Percentiles rank a stretch among this genome's conserved stretches.
phyloP scores from a whole-genome alignment of 1,284 basidiomycete genomes.

The Trichosporon sp. region DNA sequence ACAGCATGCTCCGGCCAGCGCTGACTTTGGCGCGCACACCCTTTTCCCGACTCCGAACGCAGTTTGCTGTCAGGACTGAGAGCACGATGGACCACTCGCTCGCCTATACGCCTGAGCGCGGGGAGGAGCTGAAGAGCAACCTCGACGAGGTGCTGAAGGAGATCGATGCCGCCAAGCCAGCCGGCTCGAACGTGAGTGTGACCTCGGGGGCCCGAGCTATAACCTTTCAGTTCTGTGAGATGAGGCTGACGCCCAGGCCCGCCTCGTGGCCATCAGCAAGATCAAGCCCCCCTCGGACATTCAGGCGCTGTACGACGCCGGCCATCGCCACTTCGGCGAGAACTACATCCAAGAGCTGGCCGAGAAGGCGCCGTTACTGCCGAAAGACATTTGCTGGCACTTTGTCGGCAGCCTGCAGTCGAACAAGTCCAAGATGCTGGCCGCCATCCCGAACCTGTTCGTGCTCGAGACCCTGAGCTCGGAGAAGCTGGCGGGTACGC shows the following conservation, averaged over 20 bases:
- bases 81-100: constrained; percentile 32
- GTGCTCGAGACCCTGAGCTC: constrained; percentile 90
- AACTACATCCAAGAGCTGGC: constrained; percentile 95
- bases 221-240: no score
- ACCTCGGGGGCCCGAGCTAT: no score
- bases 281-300: constrained; percentile 88
- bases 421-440: constrained; percentile 91
- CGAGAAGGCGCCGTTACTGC: constrained; percentile 83
- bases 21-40: background rate
- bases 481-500: constrained; percentile 74
- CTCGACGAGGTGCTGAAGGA: constrained; percentile 53
- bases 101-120: constrained; percentile 50
- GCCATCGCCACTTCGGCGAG: constrained; percentile 91
- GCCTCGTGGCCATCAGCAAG: constrained; percentile 90
- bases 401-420: constrained; percentile 94
- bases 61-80: background rate
- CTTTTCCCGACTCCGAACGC: background rate
- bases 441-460: constrained; percentile 83
- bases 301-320: constrained; percentile 73
- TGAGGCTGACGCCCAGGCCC: constrained; percentile 44
- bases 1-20: background rate
- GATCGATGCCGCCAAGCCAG: constrained; percentile 35
- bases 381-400: constrained; percentile 87
- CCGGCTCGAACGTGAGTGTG: constrained; percentile 22
- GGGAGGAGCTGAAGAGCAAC: constrained; percentile 55